Conservation (phyloP, 192 early-diverging fungal species). For the Coemansia sp. region DNA sequence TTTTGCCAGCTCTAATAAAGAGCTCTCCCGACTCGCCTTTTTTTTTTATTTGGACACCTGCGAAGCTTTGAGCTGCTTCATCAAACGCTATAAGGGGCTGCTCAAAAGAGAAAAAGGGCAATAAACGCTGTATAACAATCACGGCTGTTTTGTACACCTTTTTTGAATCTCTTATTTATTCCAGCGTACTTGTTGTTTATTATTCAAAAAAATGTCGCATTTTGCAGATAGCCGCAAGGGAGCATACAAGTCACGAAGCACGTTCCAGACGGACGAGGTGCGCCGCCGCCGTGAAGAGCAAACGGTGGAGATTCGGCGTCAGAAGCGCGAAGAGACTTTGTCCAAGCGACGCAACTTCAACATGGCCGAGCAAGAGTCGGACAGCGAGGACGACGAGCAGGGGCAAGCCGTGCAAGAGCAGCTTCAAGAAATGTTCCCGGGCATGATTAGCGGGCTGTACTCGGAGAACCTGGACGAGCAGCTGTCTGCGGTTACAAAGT, state of each 20-base stretch:
- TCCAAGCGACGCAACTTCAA: conserved; percentile 90
- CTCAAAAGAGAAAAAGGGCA: background rate
- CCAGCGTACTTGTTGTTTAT: background rate
- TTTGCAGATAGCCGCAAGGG: conserved; percentile 13
- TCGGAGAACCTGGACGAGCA: conserved; percentile 78
- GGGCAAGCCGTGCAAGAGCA: conserved; percentile 57
- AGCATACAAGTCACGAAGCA: conserved; percentile 84
- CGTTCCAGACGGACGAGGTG: conserved; percentile 86
- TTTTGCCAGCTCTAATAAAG: too few species aligned
- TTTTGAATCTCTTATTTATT: background rate
- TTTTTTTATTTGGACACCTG: too few species aligned
- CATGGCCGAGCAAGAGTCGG: conserved; percentile 48
- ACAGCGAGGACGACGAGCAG: conserved; percentile 80
- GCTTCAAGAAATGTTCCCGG: conserved; percentile 75
- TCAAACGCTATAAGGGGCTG: too few species aligned
- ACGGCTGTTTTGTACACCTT: background rate
- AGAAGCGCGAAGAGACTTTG: conserved; percentile 91
- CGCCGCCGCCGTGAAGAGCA: conserved; percentile 90
- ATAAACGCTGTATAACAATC: background rate
- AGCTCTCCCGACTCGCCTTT: too few species aligned
- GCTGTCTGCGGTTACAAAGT: conserved; percentile 76
- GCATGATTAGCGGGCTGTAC: conserved; percentile 77
- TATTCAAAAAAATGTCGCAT: conserved; percentile 3
- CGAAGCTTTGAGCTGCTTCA: too few species aligned
- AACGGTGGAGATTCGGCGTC: conserved; percentile 89